Percentiles rank a stretch among this genome's conserved stretches.
Conservation (phyloP, 1,139 yeast species). For the Entelexis sorbosivorans region DNA sequence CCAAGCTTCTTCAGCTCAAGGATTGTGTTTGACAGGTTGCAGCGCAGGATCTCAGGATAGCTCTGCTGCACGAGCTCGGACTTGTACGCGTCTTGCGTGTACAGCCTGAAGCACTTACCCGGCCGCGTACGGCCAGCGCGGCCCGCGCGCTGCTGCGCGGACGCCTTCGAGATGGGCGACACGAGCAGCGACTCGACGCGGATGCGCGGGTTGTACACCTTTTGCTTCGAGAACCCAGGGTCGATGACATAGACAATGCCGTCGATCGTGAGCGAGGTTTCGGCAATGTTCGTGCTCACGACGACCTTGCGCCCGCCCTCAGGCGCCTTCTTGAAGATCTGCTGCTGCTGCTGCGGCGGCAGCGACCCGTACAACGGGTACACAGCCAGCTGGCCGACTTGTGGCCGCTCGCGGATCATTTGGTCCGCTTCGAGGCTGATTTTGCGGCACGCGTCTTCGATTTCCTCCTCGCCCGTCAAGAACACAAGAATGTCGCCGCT, state of each 20-base stretch:
- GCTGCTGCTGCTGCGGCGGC: constrained; percentile 92
- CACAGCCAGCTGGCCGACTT: constrained; percentile 71
- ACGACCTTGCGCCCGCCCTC: constrained; percentile 86
- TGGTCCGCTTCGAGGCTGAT: constrained; percentile 82
- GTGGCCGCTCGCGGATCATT: constrained; percentile 59
- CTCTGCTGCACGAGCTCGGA: constrained; percentile 90
- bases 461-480: constrained; percentile 95
- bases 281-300: constrained; percentile 93
- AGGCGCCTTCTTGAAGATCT: constrained; percentile 86
- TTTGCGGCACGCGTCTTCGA: constrained; percentile 91
- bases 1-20: constrained; percentile 87
- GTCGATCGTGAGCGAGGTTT: constrained; percentile 93
- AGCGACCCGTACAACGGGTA: constrained; percentile 92
- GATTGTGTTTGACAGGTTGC: constrained; percentile 84
- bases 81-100: constrained; percentile 93
- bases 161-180: constrained; percentile 92
- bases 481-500: constrained; percentile 76
- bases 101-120: constrained; percentile 91
- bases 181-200: constrained; percentile 90
- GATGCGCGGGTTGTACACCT: constrained; percentile 91
- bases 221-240: constrained; percentile 94
- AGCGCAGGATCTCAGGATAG: constrained; percentile 87
- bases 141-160: constrained; percentile 98
- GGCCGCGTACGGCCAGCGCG: constrained; percentile 99
- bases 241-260: constrained; percentile 96